Conservation (phyloP, 73 alveolate species). For the Uronychia binucleata region DNA sequence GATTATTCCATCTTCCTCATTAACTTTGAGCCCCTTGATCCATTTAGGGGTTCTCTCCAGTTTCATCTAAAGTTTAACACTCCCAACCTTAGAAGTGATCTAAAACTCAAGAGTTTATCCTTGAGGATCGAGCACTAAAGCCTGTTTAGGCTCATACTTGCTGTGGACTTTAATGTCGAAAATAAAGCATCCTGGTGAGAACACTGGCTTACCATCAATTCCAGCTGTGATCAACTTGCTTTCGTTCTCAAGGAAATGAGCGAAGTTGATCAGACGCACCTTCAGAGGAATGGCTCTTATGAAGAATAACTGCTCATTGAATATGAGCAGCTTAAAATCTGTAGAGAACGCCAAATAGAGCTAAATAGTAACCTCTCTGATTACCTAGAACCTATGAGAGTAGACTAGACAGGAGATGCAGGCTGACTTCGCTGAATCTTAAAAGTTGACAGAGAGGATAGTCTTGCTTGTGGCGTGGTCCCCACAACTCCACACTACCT, state of each 20-base stretch:
- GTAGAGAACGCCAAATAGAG: conserved; percentile 57
- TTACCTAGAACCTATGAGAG: conserved; percentile 36
- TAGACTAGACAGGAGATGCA: conserved; percentile 55
- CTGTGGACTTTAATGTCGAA: conserved; percentile 45
- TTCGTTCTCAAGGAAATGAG: conserved; percentile 60
- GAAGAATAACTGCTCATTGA: conserved; percentile 52
- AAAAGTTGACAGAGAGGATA: conserved; percentile 41
- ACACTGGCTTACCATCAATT: conserved; percentile 65
- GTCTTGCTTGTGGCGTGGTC: conserved; percentile 38
- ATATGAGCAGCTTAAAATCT: conserved; percentile 55
- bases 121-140: conserved; percentile 62
- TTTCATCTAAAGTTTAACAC: conserved; percentile 22
- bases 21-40: conserved; percentile 61
- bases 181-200: conserved; percentile 60
- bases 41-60: conserved; percentile 45
- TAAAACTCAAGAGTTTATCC: conserved; percentile 53
- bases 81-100: not conserved
- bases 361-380: not conserved
- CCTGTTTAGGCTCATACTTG: conserved; percentile 69
- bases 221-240: conserved; percentile 60
- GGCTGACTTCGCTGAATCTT: conserved; percentile 48
- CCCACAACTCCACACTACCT: too few species aligned
- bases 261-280: conserved; percentile 53
- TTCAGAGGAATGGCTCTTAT: conserved; percentile 43
- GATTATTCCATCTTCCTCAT: conserved; percentile 44